Conservation (phyloP, 2,329 filamentous ascomycete genomes). For the Fonsecaea monophora region DNA sequence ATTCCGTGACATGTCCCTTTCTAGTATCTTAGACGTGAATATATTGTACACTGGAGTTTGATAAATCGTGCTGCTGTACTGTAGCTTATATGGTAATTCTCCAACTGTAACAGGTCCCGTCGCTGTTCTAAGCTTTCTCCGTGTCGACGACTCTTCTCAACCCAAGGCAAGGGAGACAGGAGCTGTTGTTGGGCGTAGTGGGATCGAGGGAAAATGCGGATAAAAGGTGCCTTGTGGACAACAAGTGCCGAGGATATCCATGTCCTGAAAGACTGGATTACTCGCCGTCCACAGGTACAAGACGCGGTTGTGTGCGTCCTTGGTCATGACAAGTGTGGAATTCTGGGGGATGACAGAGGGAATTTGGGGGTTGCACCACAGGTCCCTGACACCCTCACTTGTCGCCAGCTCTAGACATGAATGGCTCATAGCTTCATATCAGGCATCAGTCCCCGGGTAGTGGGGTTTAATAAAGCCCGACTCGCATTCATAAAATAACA, state of each 20-base stretch:
- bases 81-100: slow-evolving; percentile 3
- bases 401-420: slow-evolving; percentile 19
- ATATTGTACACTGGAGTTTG: slow-evolving; percentile 17
- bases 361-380: not conserved
- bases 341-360: slow-evolving; percentile 5
- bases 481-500: slow-evolving; percentile 37
- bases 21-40: slow-evolving; percentile 9
- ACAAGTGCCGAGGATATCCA: slow-evolving; percentile 12
- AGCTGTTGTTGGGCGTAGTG: slow-evolving; percentile 1
- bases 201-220: not conserved
- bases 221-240: not conserved
- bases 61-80: slow-evolving; percentile 16
- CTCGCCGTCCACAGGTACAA: slow-evolving; percentile 7
- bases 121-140: slow-evolving; percentile 5
- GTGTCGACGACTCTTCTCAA: slow-evolving; percentile 12
- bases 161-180: slow-evolving; percentile 14
- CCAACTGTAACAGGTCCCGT: not conserved
- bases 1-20: not conserved
- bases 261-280: not conserved
- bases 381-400: not conserved
- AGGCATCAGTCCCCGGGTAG: slow-evolving; percentile 6
- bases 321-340: slow-evolving; percentile 6
- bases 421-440: slow-evolving; percentile 25
- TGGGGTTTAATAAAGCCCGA: not conserved
- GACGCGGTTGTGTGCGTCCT: not conserved